A percentile compares a stretch with the other conserved stretches of the same genome.
These are phyloP conservation scores for Backusella sp. DNA, from an alignment of 192 early-diverging fungal genomes.

Conservation along the genomic window DNA sequence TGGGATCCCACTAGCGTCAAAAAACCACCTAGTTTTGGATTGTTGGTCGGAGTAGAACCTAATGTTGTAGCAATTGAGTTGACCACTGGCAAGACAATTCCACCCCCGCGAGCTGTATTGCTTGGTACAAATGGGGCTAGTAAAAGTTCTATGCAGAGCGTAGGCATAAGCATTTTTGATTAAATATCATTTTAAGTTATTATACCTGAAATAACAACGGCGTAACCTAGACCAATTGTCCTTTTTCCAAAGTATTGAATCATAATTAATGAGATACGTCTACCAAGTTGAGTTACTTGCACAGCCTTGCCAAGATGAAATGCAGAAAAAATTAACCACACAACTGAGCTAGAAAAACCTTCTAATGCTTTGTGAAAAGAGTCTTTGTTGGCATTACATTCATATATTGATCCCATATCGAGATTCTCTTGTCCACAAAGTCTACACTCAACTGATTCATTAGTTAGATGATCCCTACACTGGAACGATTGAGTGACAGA, in stretches of 20 bases:
- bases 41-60: conserved; percentile 39
- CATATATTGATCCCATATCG: conserved; percentile 38
- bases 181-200: not conserved
- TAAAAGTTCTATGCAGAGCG: conserved; percentile 51
- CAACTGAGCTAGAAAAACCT: conserved; percentile 62
- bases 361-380: conserved; percentile 59
- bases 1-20: conserved; percentile 62
- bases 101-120: conserved; percentile 76
- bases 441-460: conserved; percentile 49
- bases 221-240: conserved; percentile 57
- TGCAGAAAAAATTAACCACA: conserved; percentile 72
- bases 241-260: conserved; percentile 51
- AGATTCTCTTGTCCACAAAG: conserved; percentile 37
- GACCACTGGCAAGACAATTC: conserved; percentile 76
- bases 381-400: conserved; percentile 55
- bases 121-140: conserved; percentile 71
- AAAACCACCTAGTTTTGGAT: conserved; percentile 50
- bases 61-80: conserved; percentile 59
- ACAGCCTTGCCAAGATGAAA: conserved; percentile 74
- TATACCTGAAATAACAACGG: conserved; percentile 40
- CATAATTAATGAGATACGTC: conserved; percentile 58
- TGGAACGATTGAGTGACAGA: conserved; percentile 60
- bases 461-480: conserved; percentile 49
- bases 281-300: conserved; percentile 61
- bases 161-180: not conserved